A percentile compares a stretch with the other conserved stretches of the same genome.
Evolutionary conservation across 306 rosid species (phyloP).

Genomic region (Gillenia trifoliata): DNA sequence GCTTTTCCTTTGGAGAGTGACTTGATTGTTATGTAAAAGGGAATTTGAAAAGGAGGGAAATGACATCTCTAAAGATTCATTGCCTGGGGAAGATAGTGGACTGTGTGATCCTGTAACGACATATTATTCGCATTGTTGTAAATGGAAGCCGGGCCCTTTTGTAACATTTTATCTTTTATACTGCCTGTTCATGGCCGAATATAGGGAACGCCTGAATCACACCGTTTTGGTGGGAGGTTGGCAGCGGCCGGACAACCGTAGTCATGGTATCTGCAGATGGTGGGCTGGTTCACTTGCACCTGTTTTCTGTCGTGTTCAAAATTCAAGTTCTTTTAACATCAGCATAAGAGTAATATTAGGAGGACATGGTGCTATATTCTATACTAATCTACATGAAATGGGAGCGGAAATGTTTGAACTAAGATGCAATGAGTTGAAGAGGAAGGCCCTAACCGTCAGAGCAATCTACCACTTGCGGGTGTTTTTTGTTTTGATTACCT

Average conservation of each 20-base stretch:
- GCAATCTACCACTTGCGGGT: too few relatives aligned
- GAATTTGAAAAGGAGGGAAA: not conserved
- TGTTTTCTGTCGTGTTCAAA: not conserved
- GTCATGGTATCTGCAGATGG: conserved; percentile 71
- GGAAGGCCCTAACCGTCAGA: too few relatives aligned
- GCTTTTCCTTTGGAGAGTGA: conserved; percentile 10
- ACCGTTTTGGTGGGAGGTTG: conserved; percentile 12
- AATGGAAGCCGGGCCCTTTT: conserved; percentile 25
- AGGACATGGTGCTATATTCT: too few relatives aligned
- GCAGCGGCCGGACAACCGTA: conserved; percentile 98
- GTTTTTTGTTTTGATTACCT: too few relatives aligned
- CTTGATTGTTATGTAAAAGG: conserved; percentile 9
- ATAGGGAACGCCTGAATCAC: conserved; percentile 34
- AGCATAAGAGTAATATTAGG: too few relatives aligned
- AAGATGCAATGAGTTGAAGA: too few relatives aligned
- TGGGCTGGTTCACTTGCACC: conserved; percentile 17
- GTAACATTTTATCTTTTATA: conserved; percentile 6
- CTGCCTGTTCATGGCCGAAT: conserved; percentile 3
- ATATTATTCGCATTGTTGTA: conserved; percentile 15
- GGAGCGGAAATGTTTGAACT: too few relatives aligned
- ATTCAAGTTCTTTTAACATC: too few relatives aligned
- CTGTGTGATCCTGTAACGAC: not conserved
- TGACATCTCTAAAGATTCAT: not conserved
- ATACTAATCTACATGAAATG: too few relatives aligned
- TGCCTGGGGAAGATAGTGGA: conserved; percentile 11